phyloP scores from a whole-genome alignment of 1,139 yeast species.

The Protomyces gravidus region DNA sequence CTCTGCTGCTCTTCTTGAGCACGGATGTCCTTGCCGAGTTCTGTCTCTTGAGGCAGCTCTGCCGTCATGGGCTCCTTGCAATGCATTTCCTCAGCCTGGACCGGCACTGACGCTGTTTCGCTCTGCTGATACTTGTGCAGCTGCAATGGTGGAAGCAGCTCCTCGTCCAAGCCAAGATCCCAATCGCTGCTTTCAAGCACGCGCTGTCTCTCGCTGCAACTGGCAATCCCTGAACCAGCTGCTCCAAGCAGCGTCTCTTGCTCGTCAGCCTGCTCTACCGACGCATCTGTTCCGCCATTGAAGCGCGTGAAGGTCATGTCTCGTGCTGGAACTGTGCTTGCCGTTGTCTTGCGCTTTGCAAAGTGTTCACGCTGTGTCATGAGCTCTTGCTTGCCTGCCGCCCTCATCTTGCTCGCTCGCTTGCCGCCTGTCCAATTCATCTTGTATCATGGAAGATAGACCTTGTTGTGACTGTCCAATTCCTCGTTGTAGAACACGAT shows the following conservation, averaged over 20 bases:
- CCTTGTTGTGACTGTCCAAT: not conserved
- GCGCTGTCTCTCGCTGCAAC: not conserved
- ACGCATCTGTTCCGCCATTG: not conserved
- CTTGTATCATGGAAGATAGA: not conserved
- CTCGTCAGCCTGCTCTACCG: no score
- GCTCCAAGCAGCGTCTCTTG: no score
- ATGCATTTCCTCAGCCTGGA: no score
- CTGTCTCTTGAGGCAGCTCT: no score
- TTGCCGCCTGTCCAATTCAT: constrained; percentile 1
- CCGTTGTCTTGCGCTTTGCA: not conserved
- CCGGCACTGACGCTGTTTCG: not conserved
- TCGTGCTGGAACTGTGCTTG: not conserved
- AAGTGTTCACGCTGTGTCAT: not conserved
- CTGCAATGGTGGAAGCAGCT: not conserved
- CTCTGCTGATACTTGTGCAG: not conserved
- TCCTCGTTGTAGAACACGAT: no score
- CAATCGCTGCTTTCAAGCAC: not conserved
- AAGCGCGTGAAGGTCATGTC: not conserved
- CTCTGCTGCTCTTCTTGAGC: not conserved
- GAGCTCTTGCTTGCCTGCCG: not conserved
- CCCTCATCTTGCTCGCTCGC: not conserved
- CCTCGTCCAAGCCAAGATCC: not conserved
- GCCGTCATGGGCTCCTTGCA: no score
- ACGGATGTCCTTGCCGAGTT: no score
- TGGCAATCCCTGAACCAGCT: no score